Base-by-base conservation (phyloP, 805 yeast genomes). In the Barnettozyma pratensis region DNA sequence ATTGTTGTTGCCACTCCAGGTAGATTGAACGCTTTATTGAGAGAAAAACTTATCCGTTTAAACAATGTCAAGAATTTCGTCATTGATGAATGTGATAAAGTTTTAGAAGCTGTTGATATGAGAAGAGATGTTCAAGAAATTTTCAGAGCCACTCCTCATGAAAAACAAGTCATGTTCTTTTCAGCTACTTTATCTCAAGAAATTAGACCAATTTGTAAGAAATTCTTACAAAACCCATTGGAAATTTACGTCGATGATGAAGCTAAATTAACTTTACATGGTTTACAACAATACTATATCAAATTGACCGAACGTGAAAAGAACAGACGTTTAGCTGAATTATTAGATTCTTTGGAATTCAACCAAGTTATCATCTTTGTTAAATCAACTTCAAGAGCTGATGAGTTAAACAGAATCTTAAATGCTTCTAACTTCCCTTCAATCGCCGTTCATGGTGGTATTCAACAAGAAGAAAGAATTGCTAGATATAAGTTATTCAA, bases 111-210 rank as follows among this genome's bases (percentile, higher is more conserved):
- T 48, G 64, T 84, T 63, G 95, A 86, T 63, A 92, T 92, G 99
- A 87, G 99, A 78, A 85, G 96, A 70, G 99, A 92, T 66, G 97
- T 92, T 51, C 99, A 92, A 77, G 98, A 92, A 67, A 87, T 94
- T 56, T 92, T 94, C 83, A 85, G 97, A 71, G 87, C 87, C 53
- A 92, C 99, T 45, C 99, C 99, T 57, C 96, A 87, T 72, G 96
- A 92, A 69, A 92, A 92, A 73, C 99, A 92, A 76, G 98, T 94
- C 49, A 91, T 94, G 98, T 92, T 92, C 97, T 92, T 92, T 72
- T 87, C 96, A 52, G 99, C 99, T 57, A 92, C 99, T 48, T 78
- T 92, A 61, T 83, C 96, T 42, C 87, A 81, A 66, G 98, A 92
- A 66, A 89, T 92, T 64, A 87, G 96, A 71, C 97, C 97, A 54